Conservation (phyloP, 2,329 filamentous ascomycete genomes). For the Colletotrichum euphorbiae region DNA sequence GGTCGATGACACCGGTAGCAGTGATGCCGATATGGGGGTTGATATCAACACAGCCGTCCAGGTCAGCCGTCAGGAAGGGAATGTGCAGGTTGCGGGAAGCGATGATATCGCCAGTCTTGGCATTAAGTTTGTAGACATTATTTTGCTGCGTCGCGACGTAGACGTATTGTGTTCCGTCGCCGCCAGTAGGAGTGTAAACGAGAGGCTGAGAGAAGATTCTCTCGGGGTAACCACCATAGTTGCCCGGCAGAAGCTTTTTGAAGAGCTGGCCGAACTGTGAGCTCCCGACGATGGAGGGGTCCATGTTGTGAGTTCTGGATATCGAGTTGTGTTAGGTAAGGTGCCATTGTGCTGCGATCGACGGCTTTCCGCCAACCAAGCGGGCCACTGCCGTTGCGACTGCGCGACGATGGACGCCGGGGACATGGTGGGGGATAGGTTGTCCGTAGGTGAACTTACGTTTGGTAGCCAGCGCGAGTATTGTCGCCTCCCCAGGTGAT, state of each 20-base stretch:
- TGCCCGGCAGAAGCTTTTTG: conserved; percentile 62
- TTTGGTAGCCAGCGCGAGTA: conserved; percentile 64
- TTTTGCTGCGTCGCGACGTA: conserved; percentile 69
- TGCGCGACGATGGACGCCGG: conserved; percentile 1
- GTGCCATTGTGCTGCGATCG: background rate
- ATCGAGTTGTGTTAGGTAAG: background rate
- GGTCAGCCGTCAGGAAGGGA: conserved; percentile 61
- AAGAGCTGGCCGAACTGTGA: conserved; percentile 67
- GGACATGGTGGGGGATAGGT: background rate
- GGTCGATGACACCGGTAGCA: conserved; percentile 60
- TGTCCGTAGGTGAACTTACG: conserved; percentile 51
- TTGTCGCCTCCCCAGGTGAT: conserved; percentile 72
- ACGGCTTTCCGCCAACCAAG: background rate
- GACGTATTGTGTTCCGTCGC: conserved; percentile 61
- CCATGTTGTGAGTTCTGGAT: conserved; percentile 69
- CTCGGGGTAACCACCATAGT: conserved; percentile 61
- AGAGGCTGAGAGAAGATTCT: conserved; percentile 65
- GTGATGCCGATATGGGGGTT: conserved; percentile 60
- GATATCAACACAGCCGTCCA: conserved; percentile 61
- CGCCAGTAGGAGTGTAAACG: conserved; percentile 59
- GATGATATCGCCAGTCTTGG: conserved; percentile 65
- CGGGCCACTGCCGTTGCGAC: background rate
- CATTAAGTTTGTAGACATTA: conserved; percentile 67
- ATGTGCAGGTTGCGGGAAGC: conserved; percentile 59
- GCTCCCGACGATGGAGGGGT: conserved; percentile 67